Percentiles rank a stretch among this genome's conserved stretches.
Evolutionary conservation across 2,329 filamentous ascomycete species (phyloP).

Genomic region (Pseudogymnoascus sp.): DNA sequence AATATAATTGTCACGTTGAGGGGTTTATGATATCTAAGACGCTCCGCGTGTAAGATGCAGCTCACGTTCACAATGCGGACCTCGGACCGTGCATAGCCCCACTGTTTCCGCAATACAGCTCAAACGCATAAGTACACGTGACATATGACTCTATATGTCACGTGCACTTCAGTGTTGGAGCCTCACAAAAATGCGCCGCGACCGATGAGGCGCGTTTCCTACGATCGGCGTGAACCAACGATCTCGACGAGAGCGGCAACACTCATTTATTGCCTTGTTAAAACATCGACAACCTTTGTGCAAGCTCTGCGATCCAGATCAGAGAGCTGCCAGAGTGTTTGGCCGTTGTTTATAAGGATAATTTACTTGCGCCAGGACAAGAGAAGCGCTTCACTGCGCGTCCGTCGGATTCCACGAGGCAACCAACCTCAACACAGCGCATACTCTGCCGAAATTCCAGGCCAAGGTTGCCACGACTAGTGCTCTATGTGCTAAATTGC

Average conservation of each 20-base stretch:
- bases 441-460: neutral
- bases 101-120: neutral
- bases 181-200: constrained; percentile 5
- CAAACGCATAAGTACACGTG: too few relatives aligned
- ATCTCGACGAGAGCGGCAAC: constrained; percentile 14
- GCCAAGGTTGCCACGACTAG: neutral
- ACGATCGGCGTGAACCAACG: constrained; percentile 8
- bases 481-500: constrained; percentile 5
- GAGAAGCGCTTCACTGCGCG: constrained; percentile 18
- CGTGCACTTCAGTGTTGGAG: neutral
- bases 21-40: constrained; percentile 1
- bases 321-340: constrained; percentile 26
- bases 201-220: constrained; percentile 1
- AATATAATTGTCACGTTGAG: neutral
- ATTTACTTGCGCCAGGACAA: neutral
- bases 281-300: constrained; percentile 26
- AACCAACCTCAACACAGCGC: neutral
- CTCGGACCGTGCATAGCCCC: neutral
- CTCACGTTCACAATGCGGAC: constrained; percentile 1
- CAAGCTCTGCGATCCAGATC: constrained; percentile 23
- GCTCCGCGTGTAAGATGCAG: neutral
- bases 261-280: constrained; percentile 14
- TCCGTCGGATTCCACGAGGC: neutral
- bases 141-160: neutral
- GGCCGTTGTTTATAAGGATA: constrained; percentile 21